Conservation (phyloP, 2,329 filamentous ascomycete species). For the Beauveria sp. region DNA sequence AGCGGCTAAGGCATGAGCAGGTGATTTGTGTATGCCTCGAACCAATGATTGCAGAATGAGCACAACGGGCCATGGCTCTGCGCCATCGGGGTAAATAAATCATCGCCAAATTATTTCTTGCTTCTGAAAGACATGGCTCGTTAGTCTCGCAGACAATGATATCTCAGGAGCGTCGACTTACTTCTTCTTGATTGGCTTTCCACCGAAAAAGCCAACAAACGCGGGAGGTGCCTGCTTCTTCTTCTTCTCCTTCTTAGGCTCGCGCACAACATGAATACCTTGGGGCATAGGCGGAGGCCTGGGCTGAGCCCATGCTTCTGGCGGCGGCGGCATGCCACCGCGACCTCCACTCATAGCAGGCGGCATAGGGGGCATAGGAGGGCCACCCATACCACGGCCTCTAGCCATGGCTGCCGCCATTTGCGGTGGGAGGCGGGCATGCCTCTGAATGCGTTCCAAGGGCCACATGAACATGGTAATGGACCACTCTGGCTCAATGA, state of each 20-base stretch:
- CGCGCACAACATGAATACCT: slow-evolving; percentile 18
- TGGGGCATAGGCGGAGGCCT: slow-evolving; percentile 3
- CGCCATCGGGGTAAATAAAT: background rate
- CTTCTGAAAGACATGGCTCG: background rate
- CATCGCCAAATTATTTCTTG: slow-evolving; percentile 2
- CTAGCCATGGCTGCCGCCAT: slow-evolving; percentile 10
- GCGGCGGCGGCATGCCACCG: slow-evolving; percentile 13
- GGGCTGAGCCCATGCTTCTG: slow-evolving; percentile 15
- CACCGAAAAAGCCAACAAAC: slow-evolving; percentile 20
- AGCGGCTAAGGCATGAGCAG: background rate
- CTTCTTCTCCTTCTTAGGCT: slow-evolving; percentile 18
- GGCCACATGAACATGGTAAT: slow-evolving; percentile 54
- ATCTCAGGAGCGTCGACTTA: slow-evolving; percentile 13
- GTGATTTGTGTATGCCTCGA: background rate
- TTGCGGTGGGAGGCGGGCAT: background rate
- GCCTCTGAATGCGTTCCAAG: slow-evolving; percentile 28
- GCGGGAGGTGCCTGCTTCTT: slow-evolving; percentile 15
- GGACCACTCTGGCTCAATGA: slow-evolving; percentile 62
- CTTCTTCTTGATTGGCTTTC: slow-evolving; percentile 24
- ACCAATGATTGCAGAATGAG: background rate
- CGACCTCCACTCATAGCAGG: slow-evolving; percentile 9
- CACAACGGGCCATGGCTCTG: background rate
- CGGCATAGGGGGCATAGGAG: background rate
- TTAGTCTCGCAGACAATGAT: background rate
- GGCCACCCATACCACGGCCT: background rate